Evolutionary conservation across 106 monocot genomes (phyloP).

Genomic region (Dactylorhiza incarnata): DNA sequence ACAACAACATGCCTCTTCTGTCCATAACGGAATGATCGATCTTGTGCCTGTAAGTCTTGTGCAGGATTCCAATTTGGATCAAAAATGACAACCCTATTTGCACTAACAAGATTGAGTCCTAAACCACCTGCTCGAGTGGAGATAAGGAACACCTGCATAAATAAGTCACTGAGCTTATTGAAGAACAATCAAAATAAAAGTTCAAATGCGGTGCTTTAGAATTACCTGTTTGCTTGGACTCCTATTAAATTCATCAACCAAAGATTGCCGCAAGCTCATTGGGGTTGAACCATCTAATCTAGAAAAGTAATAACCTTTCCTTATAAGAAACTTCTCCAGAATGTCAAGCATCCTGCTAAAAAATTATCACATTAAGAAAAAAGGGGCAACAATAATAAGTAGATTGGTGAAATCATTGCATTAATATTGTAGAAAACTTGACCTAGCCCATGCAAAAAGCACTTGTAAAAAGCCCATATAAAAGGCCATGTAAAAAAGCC

Average conservation of each 20-base stretch:
- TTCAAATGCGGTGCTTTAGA: neutral
- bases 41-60: slow-evolving; percentile 94
- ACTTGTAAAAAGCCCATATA: no score
- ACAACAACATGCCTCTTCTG: slow-evolving; percentile 86
- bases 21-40: slow-evolving; percentile 89
- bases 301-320: slow-evolving; percentile 89
- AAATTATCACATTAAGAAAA: neutral
- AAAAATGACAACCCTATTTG: slow-evolving; percentile 93
- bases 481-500: no score
- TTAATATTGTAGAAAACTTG: no score
- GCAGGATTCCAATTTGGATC: slow-evolving; percentile 99
- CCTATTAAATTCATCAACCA: slow-evolving; percentile 88
- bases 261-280: slow-evolving; percentile 69
- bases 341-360: slow-evolving; percentile 83
- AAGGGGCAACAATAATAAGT: neutral
- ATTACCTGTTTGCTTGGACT: slow-evolving; percentile 87
- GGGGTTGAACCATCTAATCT: slow-evolving; percentile 95
- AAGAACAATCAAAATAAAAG: neutral
- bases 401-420: no score
- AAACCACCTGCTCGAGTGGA: slow-evolving; percentile 86
- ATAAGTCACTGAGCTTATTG: slow-evolving; percentile 5
- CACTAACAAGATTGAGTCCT: slow-evolving; percentile 89
- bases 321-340: slow-evolving; percentile 87
- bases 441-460: no score
- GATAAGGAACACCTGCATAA: slow-evolving; percentile 75